These are phyloP conservation scores for Marasmius oreades DNA, from an alignment of 1,284 basidiomycete genomes.

Conservation along the genomic window DNA sequence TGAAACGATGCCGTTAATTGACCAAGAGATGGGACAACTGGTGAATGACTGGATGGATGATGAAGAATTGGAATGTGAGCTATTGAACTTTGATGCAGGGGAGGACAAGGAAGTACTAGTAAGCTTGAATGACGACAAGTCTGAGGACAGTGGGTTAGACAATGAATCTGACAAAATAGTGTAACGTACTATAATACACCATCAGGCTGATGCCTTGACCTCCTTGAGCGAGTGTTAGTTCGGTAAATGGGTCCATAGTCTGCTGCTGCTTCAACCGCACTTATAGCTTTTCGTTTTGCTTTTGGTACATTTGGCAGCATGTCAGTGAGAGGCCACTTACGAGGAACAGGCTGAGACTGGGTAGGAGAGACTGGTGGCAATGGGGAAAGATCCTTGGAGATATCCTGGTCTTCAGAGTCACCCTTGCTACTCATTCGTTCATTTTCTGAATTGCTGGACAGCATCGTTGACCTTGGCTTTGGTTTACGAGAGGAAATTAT, in stretches of 20 bases:
- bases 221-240: neutral
- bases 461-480: too few relatives aligned
- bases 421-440: too few relatives aligned
- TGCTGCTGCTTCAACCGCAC: neutral
- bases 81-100: neutral
- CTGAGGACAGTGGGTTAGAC: neutral
- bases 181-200: neutral
- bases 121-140: neutral
- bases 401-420: neutral
- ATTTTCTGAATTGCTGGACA: too few relatives aligned
- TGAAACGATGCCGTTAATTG: neutral
- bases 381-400: neutral
- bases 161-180: neutral
- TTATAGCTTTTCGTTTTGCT: neutral
- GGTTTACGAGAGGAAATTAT: too few relatives aligned
- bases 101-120: neutral
- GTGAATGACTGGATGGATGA: slow-evolving; percentile 1
- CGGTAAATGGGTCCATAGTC: neutral
- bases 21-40: neutral
- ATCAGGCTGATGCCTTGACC: neutral
- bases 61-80: neutral
- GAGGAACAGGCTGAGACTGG: neutral
- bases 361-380: neutral
- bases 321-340: neutral
- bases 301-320: neutral